Percentiles rank a stretch among this genome's conserved stretches.
These are phyloP conservation scores for Coemansia sp. DNA, from an alignment of 192 early-diverging fungal species.

Conservation along the genomic window DNA sequence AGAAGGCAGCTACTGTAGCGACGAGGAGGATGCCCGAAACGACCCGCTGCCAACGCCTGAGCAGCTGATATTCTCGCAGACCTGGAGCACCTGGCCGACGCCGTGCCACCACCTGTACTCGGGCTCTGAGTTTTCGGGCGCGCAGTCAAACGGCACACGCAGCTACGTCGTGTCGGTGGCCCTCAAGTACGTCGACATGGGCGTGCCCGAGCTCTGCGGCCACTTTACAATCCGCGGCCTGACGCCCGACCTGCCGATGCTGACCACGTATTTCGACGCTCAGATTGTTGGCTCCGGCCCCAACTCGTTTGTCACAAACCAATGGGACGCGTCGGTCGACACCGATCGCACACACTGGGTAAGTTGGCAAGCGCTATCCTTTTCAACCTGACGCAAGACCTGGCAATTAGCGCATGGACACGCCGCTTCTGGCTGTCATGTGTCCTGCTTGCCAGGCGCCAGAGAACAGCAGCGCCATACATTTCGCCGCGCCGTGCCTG, in stretches of 20 bases:
- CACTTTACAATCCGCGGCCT: slow-evolving; percentile 76
- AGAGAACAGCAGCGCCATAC: slow-evolving; percentile 2
- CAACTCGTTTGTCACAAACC: slow-evolving; percentile 69
- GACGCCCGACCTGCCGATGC: slow-evolving; percentile 67
- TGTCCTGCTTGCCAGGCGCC: background rate
- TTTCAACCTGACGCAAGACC: background rate
- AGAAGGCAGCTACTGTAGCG: slow-evolving; percentile 9
- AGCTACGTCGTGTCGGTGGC: slow-evolving; percentile 44
- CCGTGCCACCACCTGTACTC: slow-evolving; percentile 56
- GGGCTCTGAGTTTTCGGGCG: slow-evolving; percentile 48
- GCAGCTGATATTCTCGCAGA: slow-evolving; percentile 52
- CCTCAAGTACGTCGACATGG: slow-evolving; percentile 65
- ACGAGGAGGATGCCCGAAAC: slow-evolving; percentile 19
- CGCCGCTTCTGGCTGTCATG: background rate
- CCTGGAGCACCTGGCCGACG: slow-evolving; percentile 57
- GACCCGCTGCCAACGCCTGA: slow-evolving; percentile 49
- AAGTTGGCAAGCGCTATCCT: slow-evolving; percentile 3
- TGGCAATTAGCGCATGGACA: too few relatives aligned
- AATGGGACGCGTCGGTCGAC: slow-evolving; percentile 73
- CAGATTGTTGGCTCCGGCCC: slow-evolving; percentile 67
- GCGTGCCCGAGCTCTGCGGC: slow-evolving; percentile 67
- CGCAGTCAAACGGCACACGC: slow-evolving; percentile 51
- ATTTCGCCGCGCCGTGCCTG: background rate
- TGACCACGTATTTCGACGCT: slow-evolving; percentile 78
- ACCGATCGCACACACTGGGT: slow-evolving; percentile 74